Conservation (phyloP, 2,329 filamentous ascomycete genomes). For the Neofusicoccum cordaticola region DNA sequence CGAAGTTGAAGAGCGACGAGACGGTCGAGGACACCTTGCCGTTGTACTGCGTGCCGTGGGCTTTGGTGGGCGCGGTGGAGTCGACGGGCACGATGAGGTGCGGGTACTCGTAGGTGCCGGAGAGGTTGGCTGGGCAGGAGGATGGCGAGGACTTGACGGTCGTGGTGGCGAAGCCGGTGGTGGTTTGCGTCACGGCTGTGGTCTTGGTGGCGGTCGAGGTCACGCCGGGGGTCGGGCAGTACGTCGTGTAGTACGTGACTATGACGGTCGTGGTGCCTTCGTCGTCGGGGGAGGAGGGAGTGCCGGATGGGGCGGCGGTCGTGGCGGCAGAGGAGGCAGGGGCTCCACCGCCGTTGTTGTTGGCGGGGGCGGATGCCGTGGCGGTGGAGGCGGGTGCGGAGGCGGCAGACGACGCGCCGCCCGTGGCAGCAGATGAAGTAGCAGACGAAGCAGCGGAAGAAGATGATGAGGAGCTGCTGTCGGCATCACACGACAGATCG, state of each 20-base stretch:
- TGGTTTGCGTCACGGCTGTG: neutral
- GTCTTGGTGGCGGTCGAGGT: neutral
- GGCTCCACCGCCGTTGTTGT: neutral
- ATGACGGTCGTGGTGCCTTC: neutral
- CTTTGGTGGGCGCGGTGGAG: constrained; percentile 21
- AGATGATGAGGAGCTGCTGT: neutral
- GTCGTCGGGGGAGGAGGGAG: neutral
- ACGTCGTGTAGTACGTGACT: neutral
- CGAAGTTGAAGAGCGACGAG: constrained; percentile 47
- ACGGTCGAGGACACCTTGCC: constrained; percentile 32
- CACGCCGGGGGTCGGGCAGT: neutral
- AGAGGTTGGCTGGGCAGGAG: constrained; percentile 27
- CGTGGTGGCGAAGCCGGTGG: neutral
- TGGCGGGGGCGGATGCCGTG: neutral
- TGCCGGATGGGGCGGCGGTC: neutral
- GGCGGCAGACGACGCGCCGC: neutral
- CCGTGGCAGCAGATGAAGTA: neutral
- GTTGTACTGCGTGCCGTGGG: constrained; percentile 25
- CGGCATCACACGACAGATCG: constrained; percentile 32
- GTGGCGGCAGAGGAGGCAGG: neutral
- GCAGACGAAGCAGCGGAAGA: neutral
- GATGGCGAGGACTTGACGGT: neutral
- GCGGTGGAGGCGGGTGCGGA: neutral
- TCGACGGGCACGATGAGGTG: constrained; percentile 34
- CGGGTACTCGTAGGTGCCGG: constrained; percentile 30